phyloP scores from a whole-genome alignment of 1,284 basidiomycete genomes.

The Sparassis latifolia region DNA sequence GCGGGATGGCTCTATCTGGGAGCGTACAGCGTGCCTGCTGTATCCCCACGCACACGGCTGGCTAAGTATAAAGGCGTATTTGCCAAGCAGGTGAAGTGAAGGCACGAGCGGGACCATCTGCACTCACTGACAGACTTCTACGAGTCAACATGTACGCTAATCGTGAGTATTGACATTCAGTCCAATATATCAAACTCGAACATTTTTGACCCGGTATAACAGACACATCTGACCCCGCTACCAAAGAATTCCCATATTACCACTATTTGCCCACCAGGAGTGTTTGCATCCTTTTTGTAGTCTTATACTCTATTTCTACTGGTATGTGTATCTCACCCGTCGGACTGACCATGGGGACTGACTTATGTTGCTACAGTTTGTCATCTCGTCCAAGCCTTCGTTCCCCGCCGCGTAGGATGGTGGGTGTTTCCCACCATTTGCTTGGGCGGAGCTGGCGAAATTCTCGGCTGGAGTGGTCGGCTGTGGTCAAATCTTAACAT shows the following conservation, averaged over 20 bases:
- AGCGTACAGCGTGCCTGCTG: no score
- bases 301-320: conserved; percentile 15
- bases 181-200: no score
- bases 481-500: conserved; percentile 28
- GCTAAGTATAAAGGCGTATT: no score
- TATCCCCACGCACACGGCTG: no score
- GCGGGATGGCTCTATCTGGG: no score
- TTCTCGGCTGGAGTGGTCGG: conserved; percentile 32
- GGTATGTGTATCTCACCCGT: not conserved
- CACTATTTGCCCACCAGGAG: not conserved
- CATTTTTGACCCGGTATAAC: no score
- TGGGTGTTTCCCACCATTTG: conserved; percentile 47
- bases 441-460: conserved; percentile 38
- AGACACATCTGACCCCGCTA: no score
- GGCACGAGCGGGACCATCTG: no score
- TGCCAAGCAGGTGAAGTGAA: no score
- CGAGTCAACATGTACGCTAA: no score
- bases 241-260: not conserved
- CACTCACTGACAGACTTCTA: no score
- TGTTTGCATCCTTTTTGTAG: not conserved
- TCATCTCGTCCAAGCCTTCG: conserved; percentile 39
- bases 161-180: no score
- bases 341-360: not conserved
- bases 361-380: conserved; percentile 18
- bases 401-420: conserved; percentile 32